phyloP scores from a whole-genome alignment of 768 basidiomycete species.

The Pisolithus sp. region DNA sequence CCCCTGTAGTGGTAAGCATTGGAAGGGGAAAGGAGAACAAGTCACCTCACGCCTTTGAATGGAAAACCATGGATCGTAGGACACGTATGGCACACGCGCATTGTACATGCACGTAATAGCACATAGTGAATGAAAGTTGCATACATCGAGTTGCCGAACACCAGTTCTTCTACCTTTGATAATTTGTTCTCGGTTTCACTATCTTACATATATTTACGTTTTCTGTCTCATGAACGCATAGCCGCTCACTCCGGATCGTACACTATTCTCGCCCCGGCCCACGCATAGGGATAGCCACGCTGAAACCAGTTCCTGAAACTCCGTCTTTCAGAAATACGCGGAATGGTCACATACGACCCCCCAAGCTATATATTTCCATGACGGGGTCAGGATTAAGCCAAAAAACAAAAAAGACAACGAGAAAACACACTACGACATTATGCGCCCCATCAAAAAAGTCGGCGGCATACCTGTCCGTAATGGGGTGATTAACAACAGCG shows the following conservation, averaged over 20 bases:
- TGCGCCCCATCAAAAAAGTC: conserved; percentile 93
- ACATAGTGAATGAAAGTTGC: too few species aligned
- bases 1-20: too few species aligned
- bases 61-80: too few species aligned
- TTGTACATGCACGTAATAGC: too few species aligned
- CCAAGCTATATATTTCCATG: conserved; percentile 54
- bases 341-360: conserved; percentile 83
- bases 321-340: conserved; percentile 69
- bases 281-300: conserved; percentile 83
- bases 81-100: too few species aligned
- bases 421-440: conserved; percentile 70
- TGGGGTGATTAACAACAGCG: not conserved
- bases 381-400: not conserved
- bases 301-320: conserved; percentile 90
- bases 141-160: too few species aligned
- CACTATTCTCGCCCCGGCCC: conserved; percentile 69
- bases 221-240: too few species aligned
- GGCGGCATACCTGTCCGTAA: conserved; percentile 51
- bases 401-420: not conserved
- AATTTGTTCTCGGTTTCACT: too few species aligned
- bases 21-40: too few species aligned
- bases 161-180: too few species aligned
- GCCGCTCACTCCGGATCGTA: conserved; percentile 37
- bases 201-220: too few species aligned
- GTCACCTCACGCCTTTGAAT: too few species aligned